Conservation (phyloP, 306 rosid species). For the Trifolium dubium region DNA sequence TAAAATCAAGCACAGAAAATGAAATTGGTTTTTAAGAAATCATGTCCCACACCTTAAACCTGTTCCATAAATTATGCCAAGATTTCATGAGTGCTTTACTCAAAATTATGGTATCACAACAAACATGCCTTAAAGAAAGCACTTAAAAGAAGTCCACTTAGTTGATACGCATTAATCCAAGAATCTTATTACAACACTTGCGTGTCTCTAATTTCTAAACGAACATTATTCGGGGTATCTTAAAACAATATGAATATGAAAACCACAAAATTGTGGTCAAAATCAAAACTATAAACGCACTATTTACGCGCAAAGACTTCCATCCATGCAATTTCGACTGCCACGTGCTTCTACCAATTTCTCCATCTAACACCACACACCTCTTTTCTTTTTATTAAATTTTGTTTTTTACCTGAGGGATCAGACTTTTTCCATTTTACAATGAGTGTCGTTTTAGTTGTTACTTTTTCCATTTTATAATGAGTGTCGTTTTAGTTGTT, state of each 20-base stretch:
- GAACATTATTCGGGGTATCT: conserved; percentile 18
- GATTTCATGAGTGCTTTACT: conserved; percentile 24
- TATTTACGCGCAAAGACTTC: conserved; percentile 34
- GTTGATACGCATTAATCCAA: not conserved
- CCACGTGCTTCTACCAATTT: not conserved
- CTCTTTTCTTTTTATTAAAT: not conserved
- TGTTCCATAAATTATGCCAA: conserved; percentile 11
- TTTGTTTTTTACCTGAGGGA: too few species aligned
- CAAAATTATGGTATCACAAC: not conserved
- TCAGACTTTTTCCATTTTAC: too few species aligned
- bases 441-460: too few species aligned
- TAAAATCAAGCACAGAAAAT: too few species aligned
- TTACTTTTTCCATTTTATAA: too few species aligned
- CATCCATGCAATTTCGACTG: not conserved
- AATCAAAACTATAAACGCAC: not conserved
- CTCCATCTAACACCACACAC: not conserved
- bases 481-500: too few species aligned
- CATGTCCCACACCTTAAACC: not conserved
- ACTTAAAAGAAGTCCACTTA: not conserved
- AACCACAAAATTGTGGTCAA: conserved; percentile 42
- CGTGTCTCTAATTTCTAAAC: conserved; percentile 32
- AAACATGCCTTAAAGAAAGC: not conserved
- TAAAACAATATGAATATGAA: too few species aligned
- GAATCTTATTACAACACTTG: conserved; percentile 23
- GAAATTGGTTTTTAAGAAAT: not conserved